Evolutionary conservation across 2,329 filamentous ascomycete genomes (phyloP).

Genomic region (Thielaviopsis musarum): DNA sequence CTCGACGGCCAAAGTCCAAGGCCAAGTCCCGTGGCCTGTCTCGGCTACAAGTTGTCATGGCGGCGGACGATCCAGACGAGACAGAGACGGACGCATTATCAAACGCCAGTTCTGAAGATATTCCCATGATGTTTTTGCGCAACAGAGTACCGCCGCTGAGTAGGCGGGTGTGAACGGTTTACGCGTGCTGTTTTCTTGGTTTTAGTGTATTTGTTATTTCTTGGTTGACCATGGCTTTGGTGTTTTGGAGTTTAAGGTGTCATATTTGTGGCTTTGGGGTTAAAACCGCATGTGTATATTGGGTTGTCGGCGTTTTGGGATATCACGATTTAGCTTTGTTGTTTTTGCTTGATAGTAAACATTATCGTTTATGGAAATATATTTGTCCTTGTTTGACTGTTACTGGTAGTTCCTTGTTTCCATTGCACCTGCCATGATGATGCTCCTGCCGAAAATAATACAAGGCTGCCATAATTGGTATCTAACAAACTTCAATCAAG

Average conservation of each 20-base stretch:
- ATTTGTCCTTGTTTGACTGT: neutral
- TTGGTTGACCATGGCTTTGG: neutral
- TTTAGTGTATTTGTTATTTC: neutral
- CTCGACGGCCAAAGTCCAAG: neutral
- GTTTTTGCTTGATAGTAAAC: neutral
- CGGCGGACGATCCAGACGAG: neutral
- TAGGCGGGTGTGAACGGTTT: neutral
- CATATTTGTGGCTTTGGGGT: neutral
- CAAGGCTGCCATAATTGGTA: neutral
- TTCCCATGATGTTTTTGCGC: constrained; percentile 2
- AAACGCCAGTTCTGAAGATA: neutral
- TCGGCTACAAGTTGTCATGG: neutral
- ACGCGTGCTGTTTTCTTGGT: neutral
- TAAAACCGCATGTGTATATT: neutral
- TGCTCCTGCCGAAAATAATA: neutral
- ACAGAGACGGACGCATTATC: neutral
- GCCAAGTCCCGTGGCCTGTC: neutral
- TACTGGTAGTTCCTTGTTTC: neutral
- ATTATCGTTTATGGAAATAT: neutral
- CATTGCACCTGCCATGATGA: neutral
- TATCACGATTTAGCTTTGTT: neutral
- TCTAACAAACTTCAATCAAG: neutral
- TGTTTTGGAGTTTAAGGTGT: neutral
- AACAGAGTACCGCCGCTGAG: neutral
- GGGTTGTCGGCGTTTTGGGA: neutral